These are phyloP conservation scores for Leccinum uliginosum DNA, from an alignment of 768 basidiomycete genomes.

Conservation along the genomic window DNA sequence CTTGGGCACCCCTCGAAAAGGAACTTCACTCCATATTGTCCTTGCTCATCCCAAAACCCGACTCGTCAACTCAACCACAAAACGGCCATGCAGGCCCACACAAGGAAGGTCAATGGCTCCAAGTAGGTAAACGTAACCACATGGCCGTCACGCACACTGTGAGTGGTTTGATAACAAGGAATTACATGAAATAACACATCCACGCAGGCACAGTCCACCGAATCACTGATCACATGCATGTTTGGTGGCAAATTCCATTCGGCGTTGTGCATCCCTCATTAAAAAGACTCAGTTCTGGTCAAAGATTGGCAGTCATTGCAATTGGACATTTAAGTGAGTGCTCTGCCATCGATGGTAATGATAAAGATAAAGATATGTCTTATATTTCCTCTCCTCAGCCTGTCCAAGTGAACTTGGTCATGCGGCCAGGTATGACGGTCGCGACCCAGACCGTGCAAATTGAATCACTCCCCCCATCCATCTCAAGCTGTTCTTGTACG, in stretches of 20 bases:
- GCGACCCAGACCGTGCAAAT: conserved; percentile 72
- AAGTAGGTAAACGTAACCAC: conserved; percentile 83
- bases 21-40: conserved; percentile 72
- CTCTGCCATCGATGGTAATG: not conserved
- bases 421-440: conserved; percentile 57
- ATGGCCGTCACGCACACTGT: conserved; percentile 77
- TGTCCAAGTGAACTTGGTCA: conserved; percentile 63
- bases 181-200: not conserved
- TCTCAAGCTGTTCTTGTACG: conserved; percentile 89
- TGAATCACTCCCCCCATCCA: conserved; percentile 83
- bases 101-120: conserved; percentile 79
- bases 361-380: not conserved
- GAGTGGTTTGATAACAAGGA: conserved; percentile 26
- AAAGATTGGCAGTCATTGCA: conserved; percentile 90
- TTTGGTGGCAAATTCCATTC: conserved; percentile 93
- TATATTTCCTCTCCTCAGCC: conserved; percentile 74
- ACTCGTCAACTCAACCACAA: conserved; percentile 5
- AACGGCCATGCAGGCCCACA: conserved; percentile 18
- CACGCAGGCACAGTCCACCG: conserved; percentile 65
- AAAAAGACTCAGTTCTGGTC: conserved; percentile 81
- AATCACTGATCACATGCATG: conserved; percentile 86
- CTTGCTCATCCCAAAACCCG: conserved; percentile 40
- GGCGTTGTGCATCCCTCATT: conserved; percentile 72
- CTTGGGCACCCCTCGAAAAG: conserved; percentile 88
- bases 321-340: conserved; percentile 78